Evolutionary conservation across 371 early-diverging fungal genomes (phyloP).

Genomic region (Mucor mucedo): DNA sequence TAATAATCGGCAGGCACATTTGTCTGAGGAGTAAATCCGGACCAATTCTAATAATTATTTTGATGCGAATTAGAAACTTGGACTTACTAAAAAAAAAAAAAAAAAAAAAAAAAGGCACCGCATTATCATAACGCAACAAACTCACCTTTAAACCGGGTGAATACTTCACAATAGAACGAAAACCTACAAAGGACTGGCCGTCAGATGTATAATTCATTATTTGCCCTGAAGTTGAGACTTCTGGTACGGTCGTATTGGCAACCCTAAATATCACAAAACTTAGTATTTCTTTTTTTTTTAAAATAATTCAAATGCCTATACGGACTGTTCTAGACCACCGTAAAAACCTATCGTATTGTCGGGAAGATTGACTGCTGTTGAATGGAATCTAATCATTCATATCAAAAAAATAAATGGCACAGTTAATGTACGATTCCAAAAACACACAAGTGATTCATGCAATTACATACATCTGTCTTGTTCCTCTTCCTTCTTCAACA

Average conservation of each 20-base stretch:
- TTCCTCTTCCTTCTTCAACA: not conserved
- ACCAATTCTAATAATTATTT: not conserved
- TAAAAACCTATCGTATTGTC: conserved; percentile 4
- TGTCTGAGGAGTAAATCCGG: not conserved
- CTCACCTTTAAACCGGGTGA: not conserved
- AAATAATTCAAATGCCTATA: no score
- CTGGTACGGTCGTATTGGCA: not conserved
- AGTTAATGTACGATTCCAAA: no score
- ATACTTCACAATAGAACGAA: not conserved
- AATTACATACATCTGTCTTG: conserved; percentile 10
- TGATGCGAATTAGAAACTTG: no score
- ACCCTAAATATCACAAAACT: not conserved
- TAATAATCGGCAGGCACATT: conserved; percentile 1
- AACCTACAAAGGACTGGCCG: not conserved
- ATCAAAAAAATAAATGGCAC: no score
- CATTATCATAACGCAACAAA: no score
- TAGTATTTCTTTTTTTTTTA: no score
- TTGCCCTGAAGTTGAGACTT: not conserved
- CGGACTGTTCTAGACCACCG: conserved; percentile 14
- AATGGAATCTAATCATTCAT: not conserved
- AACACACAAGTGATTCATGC: no score
- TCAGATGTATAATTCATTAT: not conserved
- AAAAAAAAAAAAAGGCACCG: no score
- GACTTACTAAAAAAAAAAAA: no score
- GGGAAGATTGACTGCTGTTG: conserved; percentile 3